Evolutionary conservation across 257 asterid species (phyloP).

Genomic region (Solanum paucissectum): DNA sequence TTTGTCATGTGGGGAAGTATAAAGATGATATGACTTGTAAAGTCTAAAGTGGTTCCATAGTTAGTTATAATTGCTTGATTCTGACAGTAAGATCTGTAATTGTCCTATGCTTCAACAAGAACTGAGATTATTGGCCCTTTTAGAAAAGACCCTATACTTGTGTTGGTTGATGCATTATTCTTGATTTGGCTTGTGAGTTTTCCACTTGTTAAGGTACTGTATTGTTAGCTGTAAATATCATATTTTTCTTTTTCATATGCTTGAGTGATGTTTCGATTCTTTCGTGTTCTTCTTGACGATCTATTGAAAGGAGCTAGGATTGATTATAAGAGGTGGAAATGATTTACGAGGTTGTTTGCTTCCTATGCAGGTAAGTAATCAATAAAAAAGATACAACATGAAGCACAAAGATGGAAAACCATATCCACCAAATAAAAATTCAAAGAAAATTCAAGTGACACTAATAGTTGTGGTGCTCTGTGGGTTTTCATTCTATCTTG

Average conservation of each 20-base stretch:
- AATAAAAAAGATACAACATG: conserved; percentile 33
- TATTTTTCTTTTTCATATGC: background rate
- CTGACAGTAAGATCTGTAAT: conserved; percentile 32
- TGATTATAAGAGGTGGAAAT: background rate
- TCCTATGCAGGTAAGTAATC: conserved; percentile 28
- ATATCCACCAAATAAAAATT: conserved; percentile 39
- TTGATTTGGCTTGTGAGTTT: background rate
- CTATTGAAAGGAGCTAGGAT: background rate
- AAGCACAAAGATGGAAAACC: conserved; percentile 86
- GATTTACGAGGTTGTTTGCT: background rate
- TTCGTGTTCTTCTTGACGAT: background rate
- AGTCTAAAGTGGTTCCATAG: background rate
- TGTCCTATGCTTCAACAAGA: conserved; percentile 10
- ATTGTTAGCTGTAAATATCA: background rate
- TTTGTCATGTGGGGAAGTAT: conserved; percentile 12
- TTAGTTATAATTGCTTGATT: background rate
- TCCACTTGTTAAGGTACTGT: background rate
- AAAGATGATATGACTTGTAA: background rate
- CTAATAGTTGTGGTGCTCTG: conserved; percentile 61
- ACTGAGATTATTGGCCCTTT: background rate
- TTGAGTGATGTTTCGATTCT: background rate
- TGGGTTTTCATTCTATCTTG: conserved; percentile 95
- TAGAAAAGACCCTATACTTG: background rate
- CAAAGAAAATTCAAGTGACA: conserved; percentile 54
- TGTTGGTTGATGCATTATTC: background rate